Base-by-base conservation (phyloP, 129 eudicot genomes). In the Artemisia argyi region DNA sequence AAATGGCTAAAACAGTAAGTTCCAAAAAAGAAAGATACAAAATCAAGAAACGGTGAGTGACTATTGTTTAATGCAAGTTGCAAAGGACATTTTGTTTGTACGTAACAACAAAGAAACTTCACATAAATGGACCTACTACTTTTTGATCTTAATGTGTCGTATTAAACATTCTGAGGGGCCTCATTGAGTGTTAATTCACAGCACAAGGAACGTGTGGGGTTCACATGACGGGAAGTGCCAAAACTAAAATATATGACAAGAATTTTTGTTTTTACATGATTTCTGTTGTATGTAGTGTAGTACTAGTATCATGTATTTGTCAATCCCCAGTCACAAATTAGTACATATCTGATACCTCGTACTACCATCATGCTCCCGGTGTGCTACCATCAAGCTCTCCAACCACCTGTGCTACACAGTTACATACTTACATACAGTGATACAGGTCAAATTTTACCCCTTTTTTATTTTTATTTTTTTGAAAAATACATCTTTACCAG, bases 51-150 rank as follows among this genome's bases (percentile, higher is more conserved):
- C 39, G 14, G 11, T 74, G 65, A 20, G 49, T 46, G 59, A 71
- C 14, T 19, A 18, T 54, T 39, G 46, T 18, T 30, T 30, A 44
- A 57, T 44, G 10, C 5, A 69, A 16, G 13, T 62, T 69, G 19
- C 47, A 50, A 56, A 67, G 19, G 22, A 13, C 53, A 68, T 67
- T 58, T 67, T 76, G 61, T 57, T 67, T 13, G 66, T 67, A 14
- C 32, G 39, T 18, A 73, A 17, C 46, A 61, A 61, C 7, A 28
- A 73, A 30, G 3, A 70, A 56, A 28, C 18, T 13, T 17, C 1
- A 49, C 19, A 47, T 39, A 30, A 22, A 59, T 46, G 14, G 16
- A 61, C 16, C 14, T 53, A 58, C 49, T 60, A 49, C 46, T 58
- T 60, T 16, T 61, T 39, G 30, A 73, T 11, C 17, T 73, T 61